Conservation (phyloP, 768 basidiomycete genomes). For the Serpula lacrymans region DNA sequence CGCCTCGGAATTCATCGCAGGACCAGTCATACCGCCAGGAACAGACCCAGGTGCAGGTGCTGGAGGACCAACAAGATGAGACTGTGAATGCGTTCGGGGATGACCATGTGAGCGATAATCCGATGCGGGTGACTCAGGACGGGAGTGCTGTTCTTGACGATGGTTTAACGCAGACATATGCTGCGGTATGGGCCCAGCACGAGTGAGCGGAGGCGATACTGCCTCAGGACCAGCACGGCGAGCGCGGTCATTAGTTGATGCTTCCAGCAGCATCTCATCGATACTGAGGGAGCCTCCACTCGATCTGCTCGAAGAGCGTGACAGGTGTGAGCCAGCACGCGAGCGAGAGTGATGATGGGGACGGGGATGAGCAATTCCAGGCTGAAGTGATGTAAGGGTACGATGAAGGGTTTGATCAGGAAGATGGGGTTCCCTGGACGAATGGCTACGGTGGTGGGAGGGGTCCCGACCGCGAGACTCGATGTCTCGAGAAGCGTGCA, state of each 20-base stretch:
- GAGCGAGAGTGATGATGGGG: constrained; percentile 22
- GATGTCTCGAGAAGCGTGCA: too few species aligned
- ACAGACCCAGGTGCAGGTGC: too few species aligned
- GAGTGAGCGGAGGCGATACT: constrained; percentile 22
- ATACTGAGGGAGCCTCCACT: constrained; percentile 33
- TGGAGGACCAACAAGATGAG: constrained; percentile 11
- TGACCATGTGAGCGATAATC: constrained; percentile 18
- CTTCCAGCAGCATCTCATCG: constrained; percentile 48
- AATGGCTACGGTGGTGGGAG: constrained; percentile 16
- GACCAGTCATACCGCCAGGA: too few species aligned
- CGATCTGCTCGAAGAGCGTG: constrained; percentile 33
- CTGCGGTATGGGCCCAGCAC: constrained; percentile 27
- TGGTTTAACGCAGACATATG: constrained; percentile 26
- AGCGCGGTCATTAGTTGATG: constrained; percentile 36
- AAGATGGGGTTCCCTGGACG: neutral
- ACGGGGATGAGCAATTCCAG: constrained; percentile 10
- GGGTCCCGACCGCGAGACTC: constrained; percentile 12
- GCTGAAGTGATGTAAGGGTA: too few species aligned
- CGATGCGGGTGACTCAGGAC: constrained; percentile 9
- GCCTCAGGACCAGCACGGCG: constrained; percentile 25
- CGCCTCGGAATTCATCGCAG: constrained; percentile 16
- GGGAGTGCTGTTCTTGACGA: too few species aligned
- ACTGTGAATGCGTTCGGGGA: constrained; percentile 17
- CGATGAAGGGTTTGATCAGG: too few species aligned
- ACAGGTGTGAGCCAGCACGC: too few species aligned